A percentile compares a stretch with the other conserved stretches of the same genome.
These are phyloP conservation scores for Fusarium camptoceras DNA, from an alignment of 2,329 filamentous ascomycete species.

Conservation along the genomic window DNA sequence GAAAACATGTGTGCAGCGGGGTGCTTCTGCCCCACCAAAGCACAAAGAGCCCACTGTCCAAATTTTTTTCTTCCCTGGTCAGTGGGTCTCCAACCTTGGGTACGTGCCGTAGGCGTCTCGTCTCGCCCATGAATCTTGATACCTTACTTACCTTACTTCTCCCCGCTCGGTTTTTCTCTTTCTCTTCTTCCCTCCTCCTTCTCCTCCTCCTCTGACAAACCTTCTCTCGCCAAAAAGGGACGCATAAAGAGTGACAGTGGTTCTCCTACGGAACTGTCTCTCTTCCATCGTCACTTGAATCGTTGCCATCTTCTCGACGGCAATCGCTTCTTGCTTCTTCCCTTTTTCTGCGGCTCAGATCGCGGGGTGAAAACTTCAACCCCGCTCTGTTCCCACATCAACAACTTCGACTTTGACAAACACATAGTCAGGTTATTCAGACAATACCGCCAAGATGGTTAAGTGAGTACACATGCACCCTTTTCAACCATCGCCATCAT, in stretches of 20 bases:
- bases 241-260: conserved; percentile 57
- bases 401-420: conserved; percentile 51
- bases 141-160: conserved; percentile 41
- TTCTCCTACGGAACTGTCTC: conserved; percentile 53
- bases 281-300: conserved; percentile 52
- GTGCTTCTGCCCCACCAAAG: conserved; percentile 32
- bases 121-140: conserved; percentile 43
- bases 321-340: conserved; percentile 47
- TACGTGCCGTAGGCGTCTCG: conserved; percentile 24
- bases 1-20: conserved; percentile 25
- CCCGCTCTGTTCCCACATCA: conserved; percentile 58
- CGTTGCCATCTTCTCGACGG: conserved; percentile 43
- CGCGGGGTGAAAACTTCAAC: conserved; percentile 59
- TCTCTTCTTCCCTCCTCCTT: conserved; percentile 32
- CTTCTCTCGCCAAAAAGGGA: conserved; percentile 50
- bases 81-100: conserved; percentile 21
- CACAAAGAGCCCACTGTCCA: conserved; percentile 35
- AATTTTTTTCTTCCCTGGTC: conserved; percentile 44
- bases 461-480: conserved; percentile 78
- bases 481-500: not conserved
- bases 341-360: conserved; percentile 47
- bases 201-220: conserved; percentile 26
- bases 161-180: conserved; percentile 46
- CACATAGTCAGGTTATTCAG: conserved; percentile 56
- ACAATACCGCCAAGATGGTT: conserved; percentile 96